Percentiles rank a stretch among this genome's conserved stretches.
These are phyloP conservation scores for Hibiscus tridactylites DNA, from an alignment of 345 rosid species.

Conservation along the genomic window DNA sequence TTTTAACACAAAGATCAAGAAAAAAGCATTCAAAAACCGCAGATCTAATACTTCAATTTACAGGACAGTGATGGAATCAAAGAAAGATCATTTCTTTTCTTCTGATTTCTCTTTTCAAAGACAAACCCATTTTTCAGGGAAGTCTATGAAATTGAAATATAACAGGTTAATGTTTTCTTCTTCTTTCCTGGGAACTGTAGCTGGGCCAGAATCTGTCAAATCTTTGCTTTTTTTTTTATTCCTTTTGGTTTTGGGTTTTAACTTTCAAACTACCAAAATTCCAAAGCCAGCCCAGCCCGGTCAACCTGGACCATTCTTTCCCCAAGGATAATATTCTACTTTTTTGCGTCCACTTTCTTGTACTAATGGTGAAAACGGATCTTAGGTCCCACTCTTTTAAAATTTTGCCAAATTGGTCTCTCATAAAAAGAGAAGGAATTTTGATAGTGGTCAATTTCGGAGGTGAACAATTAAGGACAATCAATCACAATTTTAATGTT, in stretches of 20 bases:
- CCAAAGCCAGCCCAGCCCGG: background rate
- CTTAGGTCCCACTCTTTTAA: too few relatives aligned
- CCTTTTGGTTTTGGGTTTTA: background rate
- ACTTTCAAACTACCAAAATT: background rate
- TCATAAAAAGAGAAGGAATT: too few relatives aligned
- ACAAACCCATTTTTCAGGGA: background rate
- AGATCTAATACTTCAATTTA: background rate
- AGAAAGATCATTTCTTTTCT: background rate
- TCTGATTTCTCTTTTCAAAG: background rate
- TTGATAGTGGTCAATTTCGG: too few relatives aligned
- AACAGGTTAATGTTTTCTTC: background rate
- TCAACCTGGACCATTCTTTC: background rate
- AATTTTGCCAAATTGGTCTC: too few relatives aligned
- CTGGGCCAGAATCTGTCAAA: constrained; percentile 3
- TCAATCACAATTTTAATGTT: too few relatives aligned
- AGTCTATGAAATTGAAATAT: background rate
- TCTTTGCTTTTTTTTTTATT: background rate
- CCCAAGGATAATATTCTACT: background rate
- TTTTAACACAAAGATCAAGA: background rate
- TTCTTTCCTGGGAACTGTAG: background rate
- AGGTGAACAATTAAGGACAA: too few relatives aligned
- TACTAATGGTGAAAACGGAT: too few relatives aligned
- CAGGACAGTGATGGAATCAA: background rate
- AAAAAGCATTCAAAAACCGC: background rate
- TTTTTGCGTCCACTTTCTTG: background rate